A percentile compares a stretch with the other conserved stretches of the same genome.
Conservation (phyloP, 352 stramenopile species). For the Globisporangium solare region DNA sequence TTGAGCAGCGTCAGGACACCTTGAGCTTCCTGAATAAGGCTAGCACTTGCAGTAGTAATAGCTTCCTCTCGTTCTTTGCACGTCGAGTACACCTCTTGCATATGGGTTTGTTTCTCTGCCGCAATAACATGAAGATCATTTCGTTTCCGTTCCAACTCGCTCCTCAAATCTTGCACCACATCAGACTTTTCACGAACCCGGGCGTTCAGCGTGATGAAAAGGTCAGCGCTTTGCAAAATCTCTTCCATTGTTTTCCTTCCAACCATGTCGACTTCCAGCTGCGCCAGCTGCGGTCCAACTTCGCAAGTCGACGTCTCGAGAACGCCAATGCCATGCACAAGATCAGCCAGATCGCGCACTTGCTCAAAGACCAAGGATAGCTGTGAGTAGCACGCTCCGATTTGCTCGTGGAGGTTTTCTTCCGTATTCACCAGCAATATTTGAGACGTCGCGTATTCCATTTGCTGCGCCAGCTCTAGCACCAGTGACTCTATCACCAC, state of each 20-base stretch:
- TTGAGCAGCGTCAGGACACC: constrained; percentile 29
- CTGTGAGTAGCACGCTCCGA: constrained; percentile 36
- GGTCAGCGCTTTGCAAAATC: constrained; percentile 12
- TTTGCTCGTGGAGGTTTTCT: constrained; percentile 21
- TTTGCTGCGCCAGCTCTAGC: constrained; percentile 44
- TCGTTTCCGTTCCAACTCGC: constrained; percentile 17
- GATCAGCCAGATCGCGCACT: constrained; percentile 30
- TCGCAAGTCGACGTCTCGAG: constrained; percentile 42
- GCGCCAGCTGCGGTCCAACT: not conserved
- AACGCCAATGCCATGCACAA: constrained; percentile 48
- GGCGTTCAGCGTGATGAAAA: constrained; percentile 6
- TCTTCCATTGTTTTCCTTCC: constrained; percentile 27
- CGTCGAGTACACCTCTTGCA: constrained; percentile 11
- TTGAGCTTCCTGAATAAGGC: constrained; percentile 11
- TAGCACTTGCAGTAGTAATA: constrained; percentile 11
- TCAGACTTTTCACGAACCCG: constrained; percentile 8
- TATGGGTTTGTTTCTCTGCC: constrained; percentile 8
- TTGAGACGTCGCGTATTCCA: constrained; percentile 42
- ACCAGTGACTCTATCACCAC: constrained; percentile 24
- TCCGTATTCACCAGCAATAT: constrained; percentile 11
- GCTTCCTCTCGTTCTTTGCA: constrained; percentile 17
- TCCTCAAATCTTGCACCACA: not conserved
- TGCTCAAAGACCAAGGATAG: constrained; percentile 33
- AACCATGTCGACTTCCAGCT: constrained; percentile 46
- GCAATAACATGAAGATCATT: constrained; percentile 10